Evolutionary conservation across 1,284 basidiomycete species (phyloP).

Genomic region (Tausonia pullulans): DNA sequence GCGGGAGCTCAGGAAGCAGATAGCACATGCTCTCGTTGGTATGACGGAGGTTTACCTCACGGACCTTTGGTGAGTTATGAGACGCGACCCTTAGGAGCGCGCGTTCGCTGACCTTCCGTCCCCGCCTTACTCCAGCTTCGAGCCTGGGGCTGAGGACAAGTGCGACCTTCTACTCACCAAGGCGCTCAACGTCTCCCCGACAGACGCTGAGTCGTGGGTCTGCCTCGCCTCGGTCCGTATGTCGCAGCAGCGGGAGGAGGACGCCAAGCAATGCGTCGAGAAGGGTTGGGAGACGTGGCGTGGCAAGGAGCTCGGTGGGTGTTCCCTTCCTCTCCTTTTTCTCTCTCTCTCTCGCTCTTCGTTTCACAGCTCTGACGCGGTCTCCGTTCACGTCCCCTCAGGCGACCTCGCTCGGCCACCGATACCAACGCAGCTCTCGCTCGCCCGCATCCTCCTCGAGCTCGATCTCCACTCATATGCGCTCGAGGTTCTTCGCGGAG

Average conservation of each 20-base stretch:
- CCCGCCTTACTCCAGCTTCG: constrained; percentile 48
- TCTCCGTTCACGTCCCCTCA: constrained; percentile 23
- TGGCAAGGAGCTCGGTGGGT: constrained; percentile 55
- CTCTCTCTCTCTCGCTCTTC: constrained; percentile 6
- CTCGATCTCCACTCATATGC: constrained; percentile 58
- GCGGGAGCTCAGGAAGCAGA: constrained; percentile 55
- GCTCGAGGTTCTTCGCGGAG: constrained; percentile 61
- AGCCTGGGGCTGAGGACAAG: constrained; percentile 61
- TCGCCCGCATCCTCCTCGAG: constrained; percentile 78
- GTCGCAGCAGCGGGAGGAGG: constrained; percentile 72
- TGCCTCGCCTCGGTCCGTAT: constrained; percentile 76
- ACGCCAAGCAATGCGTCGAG: constrained; percentile 59
- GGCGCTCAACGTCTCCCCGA: constrained; percentile 63
- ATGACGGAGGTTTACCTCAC: constrained; percentile 98
- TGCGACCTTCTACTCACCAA: constrained; percentile 65
- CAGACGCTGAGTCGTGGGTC: constrained; percentile 69
- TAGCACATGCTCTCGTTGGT: constrained; percentile 71
- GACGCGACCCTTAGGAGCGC: background rate
- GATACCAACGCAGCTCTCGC: constrained; percentile 57
- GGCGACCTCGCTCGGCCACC: constrained; percentile 63
- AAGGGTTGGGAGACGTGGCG: constrained; percentile 63
- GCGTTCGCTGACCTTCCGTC: constrained; percentile 7
- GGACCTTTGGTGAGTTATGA: constrained; percentile 66
- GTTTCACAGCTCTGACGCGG: background rate
- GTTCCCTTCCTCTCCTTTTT: background rate